Base-by-base conservation (phyloP, 371 early-diverging fungal genomes). In the Apophysomyces trapeziformis region DNA sequence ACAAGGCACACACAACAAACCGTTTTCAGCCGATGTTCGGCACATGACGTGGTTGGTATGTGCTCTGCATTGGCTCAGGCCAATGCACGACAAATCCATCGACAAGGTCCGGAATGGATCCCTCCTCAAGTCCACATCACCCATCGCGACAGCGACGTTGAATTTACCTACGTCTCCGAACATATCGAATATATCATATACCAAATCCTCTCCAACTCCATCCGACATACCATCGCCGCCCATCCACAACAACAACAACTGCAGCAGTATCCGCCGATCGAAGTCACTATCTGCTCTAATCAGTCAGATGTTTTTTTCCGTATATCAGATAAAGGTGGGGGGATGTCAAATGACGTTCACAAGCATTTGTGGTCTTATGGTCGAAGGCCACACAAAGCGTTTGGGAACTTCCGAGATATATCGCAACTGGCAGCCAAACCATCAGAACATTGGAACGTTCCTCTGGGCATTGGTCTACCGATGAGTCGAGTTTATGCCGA, bases 111-210 rank as follows among this genome's bases (percentile, higher is more conserved):
- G n/a, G 7, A 61, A 56, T 60, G 46, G 44, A 44, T 21, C 37
- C 46, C 60, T n/a, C 77, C 78, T 64, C 71, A 76, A 38, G 82
- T 92, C 1, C 60, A 77, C 5, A 74, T 92, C 37, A 88, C 87
- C 64, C 91, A 90, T 7, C 74, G 83, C 64, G 63, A 70, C 7
- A 21, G 41, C 1, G 83, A 87, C 45, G 87, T 90, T 16, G 70
- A 73, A n/a, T 90, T 92, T 72, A 90, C 88, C 58, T 93, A 92
- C 71, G 91, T 94, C n/a, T 89, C 90, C 2, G 94, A 92, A 57
- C 94, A 95, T 71, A 86, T 94, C 58, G 90, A 93, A 74, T 95
- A 95, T 70, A 90, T 95, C 43, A 59, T 95, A 6, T 93, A 87
- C 62, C 94, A 94, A 79, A 77, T 95, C 38, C 66, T 95, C 47